Evolutionary conservation across 805 yeast genomes (phyloP), one percentile per base, ranked within the genome.

Genomic region (Saturnispora besseyi): DNA sequence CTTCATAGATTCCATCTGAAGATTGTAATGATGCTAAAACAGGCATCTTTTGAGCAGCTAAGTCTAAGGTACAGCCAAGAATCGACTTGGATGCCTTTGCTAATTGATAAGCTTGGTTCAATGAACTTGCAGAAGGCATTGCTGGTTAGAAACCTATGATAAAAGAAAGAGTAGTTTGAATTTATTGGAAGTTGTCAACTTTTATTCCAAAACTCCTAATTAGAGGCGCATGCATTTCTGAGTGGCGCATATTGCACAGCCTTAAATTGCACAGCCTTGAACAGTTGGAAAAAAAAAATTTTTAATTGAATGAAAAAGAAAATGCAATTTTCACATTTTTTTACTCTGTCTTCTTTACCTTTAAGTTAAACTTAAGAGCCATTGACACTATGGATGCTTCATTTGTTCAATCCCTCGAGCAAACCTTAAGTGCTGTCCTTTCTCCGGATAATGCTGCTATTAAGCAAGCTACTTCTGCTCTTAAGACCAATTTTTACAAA

Each of bases 371-470:
- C 18, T 24, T 26, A 22, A 42, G 22, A 32, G 29, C 32, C 44
- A 36, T 38, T 38, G 42, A 22, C 42, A 48, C 26, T 10, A 84
- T 84, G 91, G 91, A 84, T 70, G 76, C 76, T 58, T 82, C 82
- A 61, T 86, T 77, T 65, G 71, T 84, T 57, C 65, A 79, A 55
- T 77, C 81, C 44, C 75, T 90, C 65, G 95, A 87, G 70, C 84
- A 77, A 60, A 84, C 95, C 51, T 78, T 93, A 65, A 75, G 75
- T 60, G 84, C 82, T 64, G 84, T 87, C 45, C 77, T 86, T 59
- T 80, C 82, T 53, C 95, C 97, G n/a, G 86, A 84, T 63, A 80
- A 87, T 40, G 77, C 76, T 53, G 82, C 82, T 51, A 83, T 91
- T 66, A 90, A 89, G 65, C 81, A 77, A 54, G 98, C 98, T 38